Base-by-base conservation (phyloP, 2,329 filamentous ascomycete species). In the Neonectria faginata region DNA sequence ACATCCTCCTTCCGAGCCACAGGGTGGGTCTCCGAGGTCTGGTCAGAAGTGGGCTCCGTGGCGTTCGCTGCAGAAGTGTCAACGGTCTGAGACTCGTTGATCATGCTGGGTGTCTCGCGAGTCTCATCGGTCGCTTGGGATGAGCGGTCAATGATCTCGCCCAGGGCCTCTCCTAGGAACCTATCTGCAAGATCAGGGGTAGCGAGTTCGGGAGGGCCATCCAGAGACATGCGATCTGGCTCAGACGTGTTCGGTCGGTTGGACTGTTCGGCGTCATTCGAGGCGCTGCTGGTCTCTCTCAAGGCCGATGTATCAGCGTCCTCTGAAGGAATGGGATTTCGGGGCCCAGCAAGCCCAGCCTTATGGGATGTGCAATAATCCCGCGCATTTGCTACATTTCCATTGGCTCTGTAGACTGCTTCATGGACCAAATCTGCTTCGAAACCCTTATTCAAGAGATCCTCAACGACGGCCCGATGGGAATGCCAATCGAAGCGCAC, bases 391-490 rank as follows among this genome's bases (percentile, higher is more conserved):
- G 81, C 76, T 5, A 79, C 72, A 57, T 86, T 86, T 60, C 93
- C 92, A 73, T 93, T 91, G 72, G 92, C 92, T 59, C 95, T 89
- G 77, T 93, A 97, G 0, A 96, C 81, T 31, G 92, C 94, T 78
- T 98, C 95, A 33, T 87, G 85, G 7, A 87, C 91, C 57, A 97
- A 82, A 12, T 88, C 86, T 47, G 86, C 81, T 20, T 89, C 83
- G 50, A 77, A 79, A 1, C 73, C 75, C 11, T 73, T 73, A 22
- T 70, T 70, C 4, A 76, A 58, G 20, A 83, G 72, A 20, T 80
- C 78, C 20, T 69, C 74, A 5, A 80, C 73, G 3, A 74, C 71
- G 14, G 60, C 64, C 5, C 73, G 74, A 55, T 76, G 70, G 9
- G 68, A 58, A 16, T 66, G 62, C 86, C 86, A 88, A 57, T 79